Conservation (phyloP, 164 flowering plant genomes). For the Aristolochia fimbriata region DNA sequence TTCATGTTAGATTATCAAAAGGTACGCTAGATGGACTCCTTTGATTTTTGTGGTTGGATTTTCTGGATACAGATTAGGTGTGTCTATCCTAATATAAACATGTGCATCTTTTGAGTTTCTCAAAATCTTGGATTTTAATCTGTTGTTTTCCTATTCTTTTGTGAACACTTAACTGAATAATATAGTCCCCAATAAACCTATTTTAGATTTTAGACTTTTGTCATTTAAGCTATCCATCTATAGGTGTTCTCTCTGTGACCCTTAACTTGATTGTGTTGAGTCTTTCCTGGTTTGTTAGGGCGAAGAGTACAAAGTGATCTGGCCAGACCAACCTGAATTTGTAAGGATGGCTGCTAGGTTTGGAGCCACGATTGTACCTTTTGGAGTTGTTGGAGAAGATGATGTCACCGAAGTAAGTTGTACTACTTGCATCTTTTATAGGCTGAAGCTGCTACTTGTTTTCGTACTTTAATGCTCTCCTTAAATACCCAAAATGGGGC, state of each 20-base stretch:
- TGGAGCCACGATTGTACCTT: slow-evolving; percentile 87
- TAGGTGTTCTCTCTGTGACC: neutral
- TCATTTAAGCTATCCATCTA: neutral
- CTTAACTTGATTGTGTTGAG: neutral
- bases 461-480: neutral
- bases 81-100: no score
- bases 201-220: neutral
- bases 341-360: slow-evolving; percentile 90
- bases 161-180: neutral
- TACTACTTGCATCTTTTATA: neutral
- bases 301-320: slow-evolving; percentile 64
- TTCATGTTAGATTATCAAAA: no score
- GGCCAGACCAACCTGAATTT: slow-evolving; percentile 88
- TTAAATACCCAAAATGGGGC: neutral
- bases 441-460: no score
- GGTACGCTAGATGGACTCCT: no score
- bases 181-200: neutral
- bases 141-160: neutral
- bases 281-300: slow-evolving; percentile 38
- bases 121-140: neutral
- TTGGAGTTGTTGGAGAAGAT: slow-evolving; percentile 86
- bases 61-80: no score
- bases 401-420: slow-evolving; percentile 53
- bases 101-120: no score
- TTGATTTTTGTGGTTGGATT: no score